phyloP scores from a whole-genome alignment of 2,329 filamentous ascomycete species.

The Taxawa tesnikishii region DNA sequence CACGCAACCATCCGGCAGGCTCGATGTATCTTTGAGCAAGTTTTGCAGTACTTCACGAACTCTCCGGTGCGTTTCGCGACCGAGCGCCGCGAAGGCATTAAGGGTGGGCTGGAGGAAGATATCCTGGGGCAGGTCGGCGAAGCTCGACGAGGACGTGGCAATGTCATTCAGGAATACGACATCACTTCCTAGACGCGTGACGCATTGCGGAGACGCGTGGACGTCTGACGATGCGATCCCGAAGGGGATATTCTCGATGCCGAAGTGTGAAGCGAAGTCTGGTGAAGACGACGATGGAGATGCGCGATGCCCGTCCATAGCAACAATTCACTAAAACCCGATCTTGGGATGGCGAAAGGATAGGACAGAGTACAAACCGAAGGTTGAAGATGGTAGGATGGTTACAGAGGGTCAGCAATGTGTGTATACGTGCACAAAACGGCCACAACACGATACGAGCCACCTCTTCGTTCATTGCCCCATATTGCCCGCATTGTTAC shows the following conservation, averaged over 20 bases:
- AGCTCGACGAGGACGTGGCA: constrained; percentile 1
- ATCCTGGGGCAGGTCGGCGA: constrained; percentile 9
- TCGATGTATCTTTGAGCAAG: constrained; percentile 16
- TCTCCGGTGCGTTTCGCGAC: constrained; percentile 19
- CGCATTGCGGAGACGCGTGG: constrained; percentile 30
- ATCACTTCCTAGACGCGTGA: constrained; percentile 37
- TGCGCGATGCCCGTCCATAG: no score
- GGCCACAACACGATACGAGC: no score
- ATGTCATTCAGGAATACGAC: constrained; percentile 37
- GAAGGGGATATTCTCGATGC: constrained; percentile 41
- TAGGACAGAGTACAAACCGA: no score
- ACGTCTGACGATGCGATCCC: constrained; percentile 34
- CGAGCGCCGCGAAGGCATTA: constrained; percentile 38
- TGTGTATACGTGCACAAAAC: no score
- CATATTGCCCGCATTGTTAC: no score
- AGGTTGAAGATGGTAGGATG: no score
- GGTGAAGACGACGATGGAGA: constrained; percentile 1
- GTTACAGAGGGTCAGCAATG: no score
- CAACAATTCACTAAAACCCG: no score
- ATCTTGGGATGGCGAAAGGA: no score
- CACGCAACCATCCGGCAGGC: constrained; percentile 15
- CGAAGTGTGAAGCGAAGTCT: constrained; percentile 29
- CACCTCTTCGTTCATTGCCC: no score
- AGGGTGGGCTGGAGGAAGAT: constrained; percentile 25
- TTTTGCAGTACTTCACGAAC: constrained; percentile 30